Conservation (phyloP, 2,329 filamentous ascomycete genomes). For the Ophioceras dolichostomum region DNA sequence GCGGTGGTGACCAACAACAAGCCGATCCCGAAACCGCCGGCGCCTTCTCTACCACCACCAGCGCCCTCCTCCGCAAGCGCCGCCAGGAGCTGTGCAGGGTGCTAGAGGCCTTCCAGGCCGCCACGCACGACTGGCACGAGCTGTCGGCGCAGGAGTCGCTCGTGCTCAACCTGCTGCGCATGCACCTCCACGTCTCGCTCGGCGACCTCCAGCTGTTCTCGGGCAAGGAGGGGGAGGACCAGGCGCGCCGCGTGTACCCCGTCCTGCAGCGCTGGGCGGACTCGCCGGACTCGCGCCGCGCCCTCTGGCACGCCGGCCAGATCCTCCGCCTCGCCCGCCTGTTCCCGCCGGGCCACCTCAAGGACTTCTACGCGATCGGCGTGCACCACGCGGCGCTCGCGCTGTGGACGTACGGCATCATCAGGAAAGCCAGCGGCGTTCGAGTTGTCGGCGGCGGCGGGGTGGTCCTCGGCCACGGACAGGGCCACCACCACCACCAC, state of each 20-base stretch:
- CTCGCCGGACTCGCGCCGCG: slow-evolving; percentile 4
- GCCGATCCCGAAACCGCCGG: neutral
- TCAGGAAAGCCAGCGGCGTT: slow-evolving; percentile 29
- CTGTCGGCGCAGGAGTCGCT: slow-evolving; percentile 31
- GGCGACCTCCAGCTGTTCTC: slow-evolving; percentile 56
- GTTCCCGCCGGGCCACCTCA: slow-evolving; percentile 34
- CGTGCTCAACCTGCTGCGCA: slow-evolving; percentile 41
- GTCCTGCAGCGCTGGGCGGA: slow-evolving; percentile 8
- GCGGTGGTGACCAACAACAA: no score
- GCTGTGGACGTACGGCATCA: slow-evolving; percentile 58
- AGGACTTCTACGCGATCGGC: slow-evolving; percentile 55
- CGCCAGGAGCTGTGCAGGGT: slow-evolving; percentile 51
- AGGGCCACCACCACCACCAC: slow-evolving; percentile 6
- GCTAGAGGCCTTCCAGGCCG: slow-evolving; percentile 33
- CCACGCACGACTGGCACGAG: slow-evolving; percentile 28
- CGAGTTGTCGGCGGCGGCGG: neutral
- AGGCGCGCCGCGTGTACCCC: slow-evolving; percentile 30
- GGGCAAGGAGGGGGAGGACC: slow-evolving; percentile 54
- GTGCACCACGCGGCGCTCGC: slow-evolving; percentile 57
- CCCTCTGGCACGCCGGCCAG: slow-evolving; percentile 10
- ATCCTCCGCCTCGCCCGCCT: slow-evolving; percentile 5
- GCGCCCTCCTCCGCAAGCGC: slow-evolving; percentile 37
- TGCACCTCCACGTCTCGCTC: slow-evolving; percentile 52
- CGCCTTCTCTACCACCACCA: slow-evolving; percentile 11
- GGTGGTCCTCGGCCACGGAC: neutral